Percentiles rank a stretch among this genome's conserved stretches.
Conservation (phyloP, 176 grass and related monocot genomes). For the Puccinellia tenuiflora region DNA sequence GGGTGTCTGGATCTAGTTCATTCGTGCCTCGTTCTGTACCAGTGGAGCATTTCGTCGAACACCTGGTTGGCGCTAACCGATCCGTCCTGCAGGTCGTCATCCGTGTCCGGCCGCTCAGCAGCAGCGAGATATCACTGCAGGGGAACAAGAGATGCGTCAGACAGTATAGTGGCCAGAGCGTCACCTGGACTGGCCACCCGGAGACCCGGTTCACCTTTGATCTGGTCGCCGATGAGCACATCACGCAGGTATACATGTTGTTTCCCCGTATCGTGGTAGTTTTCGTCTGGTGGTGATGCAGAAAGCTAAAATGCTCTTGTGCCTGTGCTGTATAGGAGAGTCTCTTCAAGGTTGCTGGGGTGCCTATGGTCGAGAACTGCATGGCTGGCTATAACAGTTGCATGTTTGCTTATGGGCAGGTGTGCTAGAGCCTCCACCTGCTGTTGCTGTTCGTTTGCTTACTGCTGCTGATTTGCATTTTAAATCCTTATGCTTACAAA, state of each 20-base stretch:
- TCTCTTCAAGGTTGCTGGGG: constrained; percentile 84
- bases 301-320: neutral
- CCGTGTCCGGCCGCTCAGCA: constrained; percentile 73
- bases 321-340: constrained; percentile 50
- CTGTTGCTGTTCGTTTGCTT: neutral
- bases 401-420: constrained; percentile 98
- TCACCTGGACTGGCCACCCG: constrained; percentile 82
- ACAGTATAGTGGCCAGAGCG: constrained; percentile 71
- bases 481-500: neutral
- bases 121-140: constrained; percentile 73
- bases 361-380: constrained; percentile 97
- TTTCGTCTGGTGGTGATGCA: neutral
- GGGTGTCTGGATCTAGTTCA: neutral
- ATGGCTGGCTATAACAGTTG: constrained; percentile 93
- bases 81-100: constrained; percentile 58
- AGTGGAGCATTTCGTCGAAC: constrained; percentile 17
- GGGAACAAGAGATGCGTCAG: constrained; percentile 63
- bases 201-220: constrained; percentile 98
- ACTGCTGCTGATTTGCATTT: neutral
- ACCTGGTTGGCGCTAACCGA: neutral
- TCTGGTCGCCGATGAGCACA: constrained; percentile 87
- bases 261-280: neutral
- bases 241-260: constrained; percentile 53
- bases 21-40: neutral
- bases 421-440: constrained; percentile 21